Base-by-base conservation (phyloP, 179 eudicot genomes). In the Heliamphora pulchella region DNA sequence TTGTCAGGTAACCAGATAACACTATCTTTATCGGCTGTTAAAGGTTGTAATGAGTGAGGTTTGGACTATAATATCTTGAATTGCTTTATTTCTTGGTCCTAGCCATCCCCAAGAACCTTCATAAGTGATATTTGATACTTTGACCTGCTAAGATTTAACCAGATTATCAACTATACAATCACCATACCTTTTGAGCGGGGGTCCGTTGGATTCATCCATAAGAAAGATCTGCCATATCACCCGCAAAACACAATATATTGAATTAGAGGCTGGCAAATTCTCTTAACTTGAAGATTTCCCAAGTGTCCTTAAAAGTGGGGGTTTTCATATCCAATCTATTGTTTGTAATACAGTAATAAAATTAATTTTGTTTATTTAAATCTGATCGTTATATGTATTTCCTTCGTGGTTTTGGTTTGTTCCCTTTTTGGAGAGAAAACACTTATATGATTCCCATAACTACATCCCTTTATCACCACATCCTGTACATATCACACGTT, bases 151-250 rank as follows among this genome's bases (percentile, higher is more conserved):
- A 64, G 69, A 64, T 22, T 63, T 18, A 20, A 22, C 5, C 4
- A 65, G 9, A 31, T 65, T 31, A 41, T 41, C 18, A 20, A 63
- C 39, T 63, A 31, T 31, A 44, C 17, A 3, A 66, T 41, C 43
- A 44, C 71, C 48, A 43, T 14, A 66, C 47, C 71, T 66, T 66
- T 66, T 41, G 71, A 11, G 47, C 5, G 3, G 43, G 13, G 48
- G 48, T 14, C 47, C 13, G 11, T 44, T 64, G 13, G 31, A 20
- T 64, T 39, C 14, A 11, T 22, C 39, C 71, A 43, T 39, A 66
- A 66, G 47, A 66, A 66, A 66, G 71, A 66, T 66, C 71, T 31
- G 46, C 14, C 18, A 66, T 66, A 17, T n/a, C n/a, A 48, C 51
- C 51, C 51, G 5, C 3, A 2, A 48, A 5, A 10, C 15, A 14